Base-by-base conservation (phyloP, 129 eudicot species). In the Pseudognaphalium luteoalbum region DNA sequence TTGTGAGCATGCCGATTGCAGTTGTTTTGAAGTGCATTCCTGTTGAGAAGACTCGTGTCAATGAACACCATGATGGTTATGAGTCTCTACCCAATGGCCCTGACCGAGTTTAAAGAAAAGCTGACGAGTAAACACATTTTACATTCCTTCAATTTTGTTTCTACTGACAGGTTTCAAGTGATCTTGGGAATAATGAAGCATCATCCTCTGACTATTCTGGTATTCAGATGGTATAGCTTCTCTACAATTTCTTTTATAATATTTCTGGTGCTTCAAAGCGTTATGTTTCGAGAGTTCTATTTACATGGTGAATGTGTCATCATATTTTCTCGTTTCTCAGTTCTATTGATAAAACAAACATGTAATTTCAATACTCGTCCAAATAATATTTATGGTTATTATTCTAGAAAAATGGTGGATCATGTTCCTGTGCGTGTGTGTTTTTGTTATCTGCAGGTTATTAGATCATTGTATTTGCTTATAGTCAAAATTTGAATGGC, bases 1-100 rank as follows among this genome's bases (percentile, higher is more conserved):
- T 87, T 0, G 86, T 87, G 12, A 81, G 95, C 86, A 70, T 93
- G 88, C 90, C 87, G 2, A 57, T 93, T 61, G 88, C 97, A 30
- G 98, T 83, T 44, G 81, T 93, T 71, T 68, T 90, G 78, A 93
- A 93, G 88, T 93, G 87, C 86, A 90, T 90, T 14, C 97, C 97
- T 16, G 88, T 88, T 20, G 86, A 75, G 34, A 66, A 52, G 56
- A 70, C 51, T 17, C 50, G 21, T 3, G 32, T 67, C 62, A 74
- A 52, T 6, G 64, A 63, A 51, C 97, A 88, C 34, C 91, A 88
- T 22, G 91, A 86, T 63, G 98, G 86, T 8, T 90, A 93, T 67
- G 91, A 85, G 22, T 39, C 19, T 10, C 83, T 93, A 22, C 78
- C 96, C 0, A 41, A 51, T 39, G 82, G 85, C 34, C 78, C 72